Evolutionary conservation across 768 basidiomycete genomes (phyloP), one percentile per base, ranked within the genome.

Genomic region (Kwoniella dejecticola): DNA sequence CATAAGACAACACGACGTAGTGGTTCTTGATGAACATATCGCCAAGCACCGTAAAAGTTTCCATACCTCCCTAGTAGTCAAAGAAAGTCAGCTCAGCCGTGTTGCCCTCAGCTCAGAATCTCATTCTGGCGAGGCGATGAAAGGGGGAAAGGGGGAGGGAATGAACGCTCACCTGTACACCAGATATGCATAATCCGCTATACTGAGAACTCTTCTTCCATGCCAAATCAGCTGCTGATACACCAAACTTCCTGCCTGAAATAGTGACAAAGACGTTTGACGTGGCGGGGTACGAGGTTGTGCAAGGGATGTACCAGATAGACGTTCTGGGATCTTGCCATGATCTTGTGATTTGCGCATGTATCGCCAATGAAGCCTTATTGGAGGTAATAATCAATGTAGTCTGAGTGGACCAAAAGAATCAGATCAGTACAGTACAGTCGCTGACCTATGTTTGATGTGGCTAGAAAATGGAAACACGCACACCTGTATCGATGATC

Each of bases 21-120:
- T 70, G 69, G 36, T 71, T 75, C 62, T 73, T 70, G 57, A 75
- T 69, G 56, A 72, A 75, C 48, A 73, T 52, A 36, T 72, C 74
- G 2, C 71, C 74, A 4, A 75, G 66, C 24, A 75, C 63, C 4
- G 69, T 69, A 52, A 71, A 75, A 0, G 31, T n/a, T 7, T 50
- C 53, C 40, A 67, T 64, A 13, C 71, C 73, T 45, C 70, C 69
- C 66, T 75, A 62, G 12, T 6, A 13, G n/a, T 46, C 31, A 52
- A 13, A 36, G 5, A 46, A n/a, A 21, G 36, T n/a, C 3, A 10
- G 11, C 1, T 24, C 31, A 19, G 12, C 33, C 38, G 15, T 36
- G 19, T 10, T 24, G 36, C 50, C 8, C 8, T 8, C 17, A 38
- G 49, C 31, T 2, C 36, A 21, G 19, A 2, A 4, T 8, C 27